Base-by-base conservation (phyloP, 371 early-diverging fungal species). In the Actinomortierella wolfii region DNA sequence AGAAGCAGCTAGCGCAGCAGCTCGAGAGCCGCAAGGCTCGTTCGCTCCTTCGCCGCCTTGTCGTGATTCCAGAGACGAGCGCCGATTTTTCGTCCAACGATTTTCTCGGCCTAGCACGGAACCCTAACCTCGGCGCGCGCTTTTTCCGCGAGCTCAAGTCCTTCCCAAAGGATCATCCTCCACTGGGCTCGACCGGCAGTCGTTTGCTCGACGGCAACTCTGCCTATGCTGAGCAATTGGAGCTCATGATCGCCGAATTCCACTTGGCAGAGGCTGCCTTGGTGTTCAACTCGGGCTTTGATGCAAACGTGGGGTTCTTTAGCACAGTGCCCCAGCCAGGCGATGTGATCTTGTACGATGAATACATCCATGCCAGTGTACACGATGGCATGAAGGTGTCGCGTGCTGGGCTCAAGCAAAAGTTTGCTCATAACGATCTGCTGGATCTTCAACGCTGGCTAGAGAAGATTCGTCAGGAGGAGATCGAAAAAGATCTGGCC, bases 31-130 rank as follows among this genome's bases (percentile, higher is more conserved):
- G 75, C 43, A 61, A 58, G 24, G 54, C 60, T 0, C 56, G 68
- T 18, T 75, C 75, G 18, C 68, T 75, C 23, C 61, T 71, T 17
- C 66, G 75, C 4, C 44, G 43, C 5, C 69, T 78, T n/a, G 73
- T 71, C 28, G 61, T 73, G 43, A 61, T 68, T 15, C 64, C 73
- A 11, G 52, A 63, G 25, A 26, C 61, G n/a, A 62, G 63, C 7
- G 62, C 69, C 18, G 94, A 93, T 66, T 93, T 93, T 69, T 85
- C 89, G 21, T 91, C 92, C 48, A 93, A 93, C 76, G 92, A 93
- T 66, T 93, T 92, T 77, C 75, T 93, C 2, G 91, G 92, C 0
- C 80, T 93, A 4, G 82, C 92, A 29, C 77, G 82, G 23, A 79
- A 76, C 57, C 29, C 65, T 0, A 25, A 25, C 1, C 77, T 87